phyloP scores from a whole-genome alignment of 1,284 basidiomycete genomes.

The Cerrena zonata region DNA sequence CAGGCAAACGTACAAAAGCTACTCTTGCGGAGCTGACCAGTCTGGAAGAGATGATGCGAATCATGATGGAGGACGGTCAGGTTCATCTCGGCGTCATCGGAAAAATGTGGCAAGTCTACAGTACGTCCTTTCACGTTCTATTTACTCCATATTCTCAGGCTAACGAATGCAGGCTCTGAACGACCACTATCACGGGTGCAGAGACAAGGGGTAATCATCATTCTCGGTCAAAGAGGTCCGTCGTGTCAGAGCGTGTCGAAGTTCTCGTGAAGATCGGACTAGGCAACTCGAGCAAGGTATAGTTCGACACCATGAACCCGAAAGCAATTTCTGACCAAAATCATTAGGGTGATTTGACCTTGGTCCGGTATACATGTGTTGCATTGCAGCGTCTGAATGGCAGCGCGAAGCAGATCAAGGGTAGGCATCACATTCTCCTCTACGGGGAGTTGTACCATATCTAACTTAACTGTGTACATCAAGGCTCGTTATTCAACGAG shows the following conservation, averaged over 20 bases:
- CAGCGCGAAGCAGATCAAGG: constrained; percentile 95
- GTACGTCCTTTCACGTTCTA: constrained; percentile 46
- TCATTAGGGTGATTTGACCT: constrained; percentile 74
- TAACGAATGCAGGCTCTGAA: constrained; percentile 50
- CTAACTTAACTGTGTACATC: too few relatives aligned
- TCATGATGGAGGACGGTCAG: constrained; percentile 84
- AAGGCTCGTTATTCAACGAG: constrained; percentile 84
- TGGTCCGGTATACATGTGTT: constrained; percentile 91
- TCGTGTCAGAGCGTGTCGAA: constrained; percentile 87
- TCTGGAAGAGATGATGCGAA: constrained; percentile 91
- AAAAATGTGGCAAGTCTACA: constrained; percentile 94
- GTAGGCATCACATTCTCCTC: too few relatives aligned
- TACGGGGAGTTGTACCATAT: too few relatives aligned
- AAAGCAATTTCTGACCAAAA: not conserved
- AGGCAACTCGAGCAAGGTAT: constrained; percentile 76
- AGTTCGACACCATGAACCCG: constrained; percentile 4
- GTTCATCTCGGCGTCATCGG: constrained; percentile 81
- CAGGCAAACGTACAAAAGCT: constrained; percentile 83
- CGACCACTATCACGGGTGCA: constrained; percentile 75
- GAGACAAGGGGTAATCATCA: constrained; percentile 87
- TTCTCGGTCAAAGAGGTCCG: constrained; percentile 78
- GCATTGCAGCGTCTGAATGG: constrained; percentile 89
- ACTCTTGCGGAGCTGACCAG: constrained; percentile 94
- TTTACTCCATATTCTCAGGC: not conserved
- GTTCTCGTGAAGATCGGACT: constrained; percentile 84